Conservation (phyloP, 1,139 yeast species). For the Magnusiomyces magnusii region DNA sequence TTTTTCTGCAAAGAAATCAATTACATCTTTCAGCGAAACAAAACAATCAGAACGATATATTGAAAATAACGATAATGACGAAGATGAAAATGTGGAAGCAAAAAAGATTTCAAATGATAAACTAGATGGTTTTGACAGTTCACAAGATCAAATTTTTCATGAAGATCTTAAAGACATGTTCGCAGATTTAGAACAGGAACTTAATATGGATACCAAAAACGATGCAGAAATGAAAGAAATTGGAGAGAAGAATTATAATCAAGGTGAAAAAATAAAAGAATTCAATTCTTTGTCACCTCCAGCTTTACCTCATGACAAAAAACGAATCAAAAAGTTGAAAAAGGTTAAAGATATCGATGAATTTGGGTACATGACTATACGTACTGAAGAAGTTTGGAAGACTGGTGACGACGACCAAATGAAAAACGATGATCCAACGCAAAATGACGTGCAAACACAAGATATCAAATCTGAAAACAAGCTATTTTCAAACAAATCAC, state of each 20-base stretch:
- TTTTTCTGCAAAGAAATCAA: not conserved
- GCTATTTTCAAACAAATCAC: not conserved
- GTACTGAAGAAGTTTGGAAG: not conserved
- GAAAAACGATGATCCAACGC: no score
- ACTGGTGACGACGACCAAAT: not conserved
- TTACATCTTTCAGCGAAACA: not conserved
- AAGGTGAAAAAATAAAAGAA: not conserved
- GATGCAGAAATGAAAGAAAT: slow-evolving; percentile 1
- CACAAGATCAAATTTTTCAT: not conserved
- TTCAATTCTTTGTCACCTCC: no score
- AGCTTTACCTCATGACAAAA: not conserved
- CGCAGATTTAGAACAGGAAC: slow-evolving; percentile 4
- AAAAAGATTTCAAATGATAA: no score
- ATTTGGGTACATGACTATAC: not conserved
- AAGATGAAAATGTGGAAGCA: not conserved
- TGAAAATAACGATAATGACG: not conserved
- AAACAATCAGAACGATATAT: not conserved
- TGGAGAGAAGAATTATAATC: slow-evolving; percentile 1
- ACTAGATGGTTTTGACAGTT: no score
- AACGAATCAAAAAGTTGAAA: not conserved
- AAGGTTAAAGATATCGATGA: not conserved
- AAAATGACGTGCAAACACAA: not conserved
- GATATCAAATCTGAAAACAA: not conserved
- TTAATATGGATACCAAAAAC: not conserved
- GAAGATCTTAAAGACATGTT: slow-evolving; percentile 14